A percentile compares a stretch with the other conserved stretches of the same genome.
Conservation (phyloP, 768 basidiomycete genomes). For the Candolleomyces efflorescens region DNA sequence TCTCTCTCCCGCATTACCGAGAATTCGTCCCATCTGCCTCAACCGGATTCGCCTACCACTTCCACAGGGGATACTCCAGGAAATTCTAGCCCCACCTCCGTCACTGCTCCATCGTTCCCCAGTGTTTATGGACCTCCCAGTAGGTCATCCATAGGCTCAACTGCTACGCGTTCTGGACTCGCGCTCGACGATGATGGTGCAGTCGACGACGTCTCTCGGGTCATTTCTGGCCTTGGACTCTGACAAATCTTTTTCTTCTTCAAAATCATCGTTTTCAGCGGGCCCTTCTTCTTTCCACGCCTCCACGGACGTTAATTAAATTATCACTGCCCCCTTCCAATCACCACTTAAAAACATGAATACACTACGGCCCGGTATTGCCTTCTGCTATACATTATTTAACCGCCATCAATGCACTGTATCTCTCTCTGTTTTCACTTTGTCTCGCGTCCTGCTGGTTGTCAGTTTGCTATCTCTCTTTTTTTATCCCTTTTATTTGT, state of each 20-base stretch:
- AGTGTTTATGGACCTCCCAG: slow-evolving; percentile 73
- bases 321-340: background rate
- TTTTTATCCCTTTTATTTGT: slow-evolving; percentile 5
- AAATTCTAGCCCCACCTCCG: slow-evolving; percentile 76
- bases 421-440: slow-evolving; percentile 16
- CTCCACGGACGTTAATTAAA: slow-evolving; percentile 4
- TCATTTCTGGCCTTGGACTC: slow-evolving; percentile 72
- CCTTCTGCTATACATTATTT: background rate
- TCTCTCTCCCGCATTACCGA: slow-evolving; percentile 82
- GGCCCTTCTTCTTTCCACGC: background rate
- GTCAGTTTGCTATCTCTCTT: slow-evolving; percentile 16
- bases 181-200: background rate
- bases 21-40: slow-evolving; percentile 52
- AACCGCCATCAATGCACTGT: slow-evolving; percentile 13
- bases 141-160: slow-evolving; percentile 7
- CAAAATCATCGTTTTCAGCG: background rate
- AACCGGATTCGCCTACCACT: slow-evolving; percentile 78
- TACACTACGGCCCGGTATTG: background rate
- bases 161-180: slow-evolving; percentile 1
- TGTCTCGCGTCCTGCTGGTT: slow-evolving; percentile 12
- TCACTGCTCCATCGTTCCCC: slow-evolving; percentile 76
- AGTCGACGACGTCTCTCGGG: slow-evolving; percentile 65
- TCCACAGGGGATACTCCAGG: slow-evolving; percentile 72
- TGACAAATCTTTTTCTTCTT: slow-evolving; percentile 25
- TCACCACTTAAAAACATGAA: background rate